Percentiles rank a stretch among this genome's conserved stretches.
Evolutionary conservation across 2,329 filamentous ascomycete genomes (phyloP).

Genomic region (Fusarium globosum): DNA sequence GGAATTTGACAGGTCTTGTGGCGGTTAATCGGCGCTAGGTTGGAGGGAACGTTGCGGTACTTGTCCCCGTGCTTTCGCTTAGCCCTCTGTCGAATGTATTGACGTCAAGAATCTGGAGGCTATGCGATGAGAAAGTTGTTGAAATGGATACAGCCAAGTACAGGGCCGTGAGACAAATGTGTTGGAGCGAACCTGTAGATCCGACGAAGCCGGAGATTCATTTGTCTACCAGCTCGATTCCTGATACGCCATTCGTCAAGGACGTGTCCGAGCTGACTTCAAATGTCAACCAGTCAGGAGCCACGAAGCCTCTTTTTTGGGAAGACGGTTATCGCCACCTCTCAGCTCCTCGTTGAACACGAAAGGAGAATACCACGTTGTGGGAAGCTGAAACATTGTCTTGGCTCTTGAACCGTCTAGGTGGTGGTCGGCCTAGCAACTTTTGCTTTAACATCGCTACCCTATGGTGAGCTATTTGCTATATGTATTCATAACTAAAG

Average conservation of each 20-base stretch:
- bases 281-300: conserved; percentile 37
- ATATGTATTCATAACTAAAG: background rate
- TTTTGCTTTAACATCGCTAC: background rate
- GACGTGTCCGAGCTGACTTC: conserved; percentile 17
- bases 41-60: conserved; percentile 1
- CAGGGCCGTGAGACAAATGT: background rate
- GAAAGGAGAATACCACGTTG: conserved; percentile 5
- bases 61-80: conserved; percentile 3
- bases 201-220: conserved; percentile 19
- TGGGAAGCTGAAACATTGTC: conserved; percentile 32
- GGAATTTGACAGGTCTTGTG: conserved; percentile 2
- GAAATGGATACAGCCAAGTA: background rate
- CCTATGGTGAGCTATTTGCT: background rate
- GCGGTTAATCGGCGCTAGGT: conserved; percentile 13
- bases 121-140: background rate
- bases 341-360: conserved; percentile 3
- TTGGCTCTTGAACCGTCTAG: conserved; percentile 2
- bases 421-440: background rate
- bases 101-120: conserved; percentile 11
- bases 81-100: conserved; percentile 4
- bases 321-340: conserved; percentile 35
- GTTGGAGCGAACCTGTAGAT: conserved; percentile 10
- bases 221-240: background rate
- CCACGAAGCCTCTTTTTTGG: conserved; percentile 26
- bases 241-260: conserved; percentile 34